Conservation (phyloP, 2,329 filamentous ascomycete genomes). For the Pseudovirgaria hyperparasitica region DNA sequence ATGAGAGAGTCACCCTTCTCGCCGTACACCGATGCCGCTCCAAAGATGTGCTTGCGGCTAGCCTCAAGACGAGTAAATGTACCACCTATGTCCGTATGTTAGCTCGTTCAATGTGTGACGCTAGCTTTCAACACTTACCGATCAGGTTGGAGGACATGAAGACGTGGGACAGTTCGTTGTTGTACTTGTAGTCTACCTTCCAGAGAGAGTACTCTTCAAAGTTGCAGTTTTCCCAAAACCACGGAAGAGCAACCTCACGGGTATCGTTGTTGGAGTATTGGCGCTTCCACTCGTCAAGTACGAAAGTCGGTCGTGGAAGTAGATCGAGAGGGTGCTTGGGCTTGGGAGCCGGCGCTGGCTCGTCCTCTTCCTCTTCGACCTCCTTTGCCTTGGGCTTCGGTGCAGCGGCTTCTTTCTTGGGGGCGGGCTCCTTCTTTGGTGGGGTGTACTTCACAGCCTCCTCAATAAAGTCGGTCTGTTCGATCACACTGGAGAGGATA, state of each 20-base stretch:
- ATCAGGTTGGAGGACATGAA: conserved; percentile 99
- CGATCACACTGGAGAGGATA: conserved; percentile 71
- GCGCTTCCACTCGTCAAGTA: conserved; percentile 96
- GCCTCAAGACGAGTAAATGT: conserved; percentile 96
- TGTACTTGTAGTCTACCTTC: conserved; percentile 96
- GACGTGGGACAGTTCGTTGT: conserved; percentile 87
- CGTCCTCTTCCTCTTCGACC: conserved; percentile 49
- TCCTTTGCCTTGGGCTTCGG: conserved; percentile 41
- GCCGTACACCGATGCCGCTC: conserved; percentile 79
- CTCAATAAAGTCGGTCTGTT: conserved; percentile 67
- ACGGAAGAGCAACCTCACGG: conserved; percentile 68
- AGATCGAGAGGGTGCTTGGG: conserved; percentile 90
- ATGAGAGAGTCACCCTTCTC: conserved; percentile 80
- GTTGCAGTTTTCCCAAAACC: conserved; percentile 96
- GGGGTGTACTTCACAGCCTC: conserved; percentile 60
- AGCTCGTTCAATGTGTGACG: neutral
- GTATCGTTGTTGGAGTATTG: conserved; percentile 96
- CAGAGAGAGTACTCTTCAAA: conserved; percentile 94
- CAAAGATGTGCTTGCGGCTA: conserved; percentile 97
- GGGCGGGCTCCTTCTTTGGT: conserved; percentile 54
- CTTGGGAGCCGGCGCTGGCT: conserved; percentile 58
- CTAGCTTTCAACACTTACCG: conserved; percentile 33
- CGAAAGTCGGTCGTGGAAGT: conserved; percentile 66
- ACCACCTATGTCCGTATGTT: conserved; percentile 42
- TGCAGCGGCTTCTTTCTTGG: conserved; percentile 48